These are phyloP conservation scores for Penicillium expansum DNA, from an alignment of 2,329 filamentous ascomycete species.

Conservation along the genomic window DNA sequence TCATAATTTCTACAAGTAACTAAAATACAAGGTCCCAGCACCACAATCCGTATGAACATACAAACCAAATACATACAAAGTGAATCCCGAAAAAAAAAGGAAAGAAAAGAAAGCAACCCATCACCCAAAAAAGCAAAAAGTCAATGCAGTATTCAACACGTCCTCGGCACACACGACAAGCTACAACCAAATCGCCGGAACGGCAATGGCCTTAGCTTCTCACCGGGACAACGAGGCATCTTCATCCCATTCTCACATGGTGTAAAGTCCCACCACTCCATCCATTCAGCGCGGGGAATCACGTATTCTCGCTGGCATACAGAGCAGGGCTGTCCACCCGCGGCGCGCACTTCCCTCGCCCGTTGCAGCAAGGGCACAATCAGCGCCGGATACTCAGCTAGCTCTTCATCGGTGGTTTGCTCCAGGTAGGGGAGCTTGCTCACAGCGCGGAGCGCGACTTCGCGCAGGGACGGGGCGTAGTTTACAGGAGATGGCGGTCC, in stretches of 20 bases:
- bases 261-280: slow-evolving; percentile 46
- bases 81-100: neutral
- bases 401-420: slow-evolving; percentile 37
- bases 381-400: slow-evolving; percentile 33
- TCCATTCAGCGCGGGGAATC: slow-evolving; percentile 43
- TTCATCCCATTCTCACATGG: slow-evolving; percentile 41
- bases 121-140: neutral
- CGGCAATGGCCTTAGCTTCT: slow-evolving; percentile 38
- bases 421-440: slow-evolving; percentile 38
- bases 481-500: slow-evolving; percentile 6
- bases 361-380: slow-evolving; percentile 37
- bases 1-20: neutral
- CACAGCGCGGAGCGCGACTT: slow-evolving; percentile 42
- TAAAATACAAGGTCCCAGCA: neutral
- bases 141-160: neutral
- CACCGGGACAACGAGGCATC: slow-evolving; percentile 29
- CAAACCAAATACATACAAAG: slow-evolving; percentile 12
- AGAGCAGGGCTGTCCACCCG: slow-evolving; percentile 41
- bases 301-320: slow-evolving; percentile 43
- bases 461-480: slow-evolving; percentile 42
- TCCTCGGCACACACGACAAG: slow-evolving; percentile 36
- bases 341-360: slow-evolving; percentile 35
- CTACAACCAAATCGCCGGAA: slow-evolving; percentile 44
- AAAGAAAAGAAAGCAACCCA: neutral
- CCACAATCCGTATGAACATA: slow-evolving; percentile 13